These are phyloP conservation scores for Barnettozyma hawaiiensis DNA, from an alignment of 1,139 yeast genomes.

Conservation along the genomic window DNA sequence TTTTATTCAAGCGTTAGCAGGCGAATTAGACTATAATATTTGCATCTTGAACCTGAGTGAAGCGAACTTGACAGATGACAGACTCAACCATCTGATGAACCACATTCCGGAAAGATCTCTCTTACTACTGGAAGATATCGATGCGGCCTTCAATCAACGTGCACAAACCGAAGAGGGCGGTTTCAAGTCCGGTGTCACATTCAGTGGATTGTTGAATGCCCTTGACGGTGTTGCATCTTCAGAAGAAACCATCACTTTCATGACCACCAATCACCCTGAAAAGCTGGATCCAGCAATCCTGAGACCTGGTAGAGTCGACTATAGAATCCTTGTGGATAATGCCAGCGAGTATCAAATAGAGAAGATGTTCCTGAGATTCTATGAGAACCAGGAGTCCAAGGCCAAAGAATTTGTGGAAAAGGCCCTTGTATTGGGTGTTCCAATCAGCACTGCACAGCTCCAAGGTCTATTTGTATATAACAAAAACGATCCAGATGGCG, in stretches of 20 bases:
- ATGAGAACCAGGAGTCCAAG: constrained; percentile 55
- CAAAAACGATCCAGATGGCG: constrained; percentile 75
- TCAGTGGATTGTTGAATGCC: constrained; percentile 89
- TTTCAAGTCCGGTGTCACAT: constrained; percentile 80
- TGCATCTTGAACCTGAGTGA: constrained; percentile 90
- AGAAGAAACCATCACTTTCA: constrained; percentile 91
- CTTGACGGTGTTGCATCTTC: constrained; percentile 98
- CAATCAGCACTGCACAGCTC: constrained; percentile 86
- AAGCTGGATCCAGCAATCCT: constrained; percentile 73
- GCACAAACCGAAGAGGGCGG: constrained; percentile 74
- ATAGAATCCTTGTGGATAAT: constrained; percentile 73
- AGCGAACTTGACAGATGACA: constrained; percentile 85
- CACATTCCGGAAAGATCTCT: constrained; percentile 90
- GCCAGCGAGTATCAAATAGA: constrained; percentile 78
- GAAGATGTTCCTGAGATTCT: constrained; percentile 83
- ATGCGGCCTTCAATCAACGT: constrained; percentile 89
- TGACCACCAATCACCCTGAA: constrained; percentile 98
- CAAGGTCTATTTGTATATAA: constrained; percentile 95
- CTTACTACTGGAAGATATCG: constrained; percentile 83
- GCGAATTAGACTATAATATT: constrained; percentile 90
- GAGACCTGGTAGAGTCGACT: constrained; percentile 95
- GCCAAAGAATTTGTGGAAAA: constrained; percentile 58
- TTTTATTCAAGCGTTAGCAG: constrained; percentile 93
- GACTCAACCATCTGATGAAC: constrained; percentile 92
- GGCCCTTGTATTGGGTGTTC: constrained; percentile 44